Evolutionary conservation across 495 filamentous ascomycete species (phyloP), one percentile per base, ranked within the genome.

Genomic region (Neurospora sublineolata): DNA sequence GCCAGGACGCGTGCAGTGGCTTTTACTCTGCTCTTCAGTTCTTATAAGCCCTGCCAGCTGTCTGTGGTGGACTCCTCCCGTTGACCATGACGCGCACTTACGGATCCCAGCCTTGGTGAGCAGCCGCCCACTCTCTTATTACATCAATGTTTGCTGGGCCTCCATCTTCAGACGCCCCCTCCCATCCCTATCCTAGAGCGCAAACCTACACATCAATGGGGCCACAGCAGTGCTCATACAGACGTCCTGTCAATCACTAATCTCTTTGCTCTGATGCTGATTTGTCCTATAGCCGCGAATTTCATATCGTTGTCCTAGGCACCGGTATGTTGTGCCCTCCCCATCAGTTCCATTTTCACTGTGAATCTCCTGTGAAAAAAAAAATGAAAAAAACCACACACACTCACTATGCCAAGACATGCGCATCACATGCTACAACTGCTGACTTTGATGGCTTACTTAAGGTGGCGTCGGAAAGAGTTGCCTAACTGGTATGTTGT

Each of bases 401-500:
- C 37, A 20, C 27, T 30, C 37, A 20, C 38, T 67, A 39, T 71
- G 69, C 71, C 75, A 72, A 75, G 75, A 68, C 58, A 41, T 30
- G 36, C 58, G 64, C 68, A 71, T 79, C 77, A 79, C 77, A 77
- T 78, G 77, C 71, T 38, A 41, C 71, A 75, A 71, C 72, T 76
- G 76, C 79, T 80, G 76, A 80, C 74, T 58, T 72, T 39, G 69
- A 71, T 36, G 74, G 72, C 74, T 73, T 74, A 74, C 75, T 74
- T 73, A 74, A 96, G 94, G 95, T 81, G 95, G 95, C 77, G 95
- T 99, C 74, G 95, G 95, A 72, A 99, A 99, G 83, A 97, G 93
- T 79, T 98, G 95, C 86, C 86, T 98, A 75, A 98, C 95, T 83
- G 94, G 94, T 98, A 87, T 75, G 86, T 83, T 71, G 41, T 74